Evolutionary conservation across 2,329 filamentous ascomycete genomes (phyloP).

Genomic region (Alternaria arbusti): DNA sequence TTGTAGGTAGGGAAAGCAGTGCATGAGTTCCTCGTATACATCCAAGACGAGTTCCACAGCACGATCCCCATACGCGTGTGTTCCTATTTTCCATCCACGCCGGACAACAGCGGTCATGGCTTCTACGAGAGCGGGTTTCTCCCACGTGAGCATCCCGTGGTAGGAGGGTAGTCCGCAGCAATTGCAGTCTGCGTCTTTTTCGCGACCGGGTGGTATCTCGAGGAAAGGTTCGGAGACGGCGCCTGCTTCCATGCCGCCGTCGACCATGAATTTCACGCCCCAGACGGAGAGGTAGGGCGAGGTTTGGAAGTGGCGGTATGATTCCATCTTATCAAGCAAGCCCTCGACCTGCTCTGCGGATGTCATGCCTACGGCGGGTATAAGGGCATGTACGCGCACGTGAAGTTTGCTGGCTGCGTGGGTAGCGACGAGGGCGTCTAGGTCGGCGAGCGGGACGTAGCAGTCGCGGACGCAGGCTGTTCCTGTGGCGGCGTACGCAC

Average conservation of each 20-base stretch:
- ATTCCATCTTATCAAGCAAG: not conserved
- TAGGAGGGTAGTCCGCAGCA: not conserved
- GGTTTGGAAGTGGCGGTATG: fast-evolving
- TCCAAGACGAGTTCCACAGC: not conserved
- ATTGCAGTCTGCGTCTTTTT: not conserved
- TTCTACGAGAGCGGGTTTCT: not conserved
- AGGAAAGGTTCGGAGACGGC: not conserved
- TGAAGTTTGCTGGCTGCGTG: not conserved
- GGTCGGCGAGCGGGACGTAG: not conserved
- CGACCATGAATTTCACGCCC: not conserved
- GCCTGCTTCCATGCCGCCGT: not conserved
- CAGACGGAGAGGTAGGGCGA: not conserved
- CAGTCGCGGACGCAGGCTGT: not conserved
- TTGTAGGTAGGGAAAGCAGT: fast-evolving
- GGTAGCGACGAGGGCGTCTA: not conserved
- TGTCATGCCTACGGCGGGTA: not conserved
- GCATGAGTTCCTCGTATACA: not conserved
- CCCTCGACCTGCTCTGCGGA: too few relatives aligned
- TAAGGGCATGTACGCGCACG: not conserved
- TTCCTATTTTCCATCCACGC: not conserved
- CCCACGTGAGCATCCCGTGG: not conserved
- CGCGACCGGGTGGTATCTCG: not conserved
- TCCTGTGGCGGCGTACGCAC: not conserved
- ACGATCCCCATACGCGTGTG: not conserved
- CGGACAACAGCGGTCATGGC: not conserved